phyloP scores from a whole-genome alignment of 2,329 filamentous ascomycete genomes.

The Fusarium dimerum region DNA sequence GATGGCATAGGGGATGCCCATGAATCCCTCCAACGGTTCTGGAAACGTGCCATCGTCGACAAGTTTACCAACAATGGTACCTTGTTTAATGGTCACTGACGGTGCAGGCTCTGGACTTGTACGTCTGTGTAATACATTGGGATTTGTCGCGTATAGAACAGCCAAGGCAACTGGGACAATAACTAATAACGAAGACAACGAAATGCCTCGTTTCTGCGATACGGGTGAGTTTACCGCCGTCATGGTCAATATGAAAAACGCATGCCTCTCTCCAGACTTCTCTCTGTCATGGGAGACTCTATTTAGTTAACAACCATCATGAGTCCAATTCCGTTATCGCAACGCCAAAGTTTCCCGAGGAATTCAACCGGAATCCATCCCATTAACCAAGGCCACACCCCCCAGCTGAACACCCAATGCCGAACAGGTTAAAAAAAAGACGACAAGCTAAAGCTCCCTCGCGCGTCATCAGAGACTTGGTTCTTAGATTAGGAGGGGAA shows the following conservation, averaged over 20 bases:
- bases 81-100: slow-evolving; percentile 32
- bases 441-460: not conserved
- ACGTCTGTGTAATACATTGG: slow-evolving; percentile 2
- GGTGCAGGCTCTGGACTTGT: slow-evolving; percentile 8
- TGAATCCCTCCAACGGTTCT: slow-evolving; percentile 41
- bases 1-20: slow-evolving; percentile 49
- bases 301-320: too few relatives aligned
- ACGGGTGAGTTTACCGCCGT: not conserved
- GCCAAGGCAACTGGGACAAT: slow-evolving; percentile 18
- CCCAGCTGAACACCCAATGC: not conserved
- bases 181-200: slow-evolving; percentile 14
- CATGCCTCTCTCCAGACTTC: too few relatives aligned
- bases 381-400: too few relatives aligned
- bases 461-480: not conserved
- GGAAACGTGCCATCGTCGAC: slow-evolving; percentile 33
- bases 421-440: not conserved
- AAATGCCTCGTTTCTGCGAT: slow-evolving; percentile 1
- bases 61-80: slow-evolving; percentile 32
- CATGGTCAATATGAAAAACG: too few relatives aligned
- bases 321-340: too few relatives aligned
- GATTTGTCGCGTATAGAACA: slow-evolving; percentile 13
- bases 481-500: not conserved
- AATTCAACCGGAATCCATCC: too few relatives aligned
- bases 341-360: too few relatives aligned
- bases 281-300: too few relatives aligned